These are phyloP conservation scores for Aspergillus fructus DNA, from an alignment of 2,329 filamentous ascomycete genomes.

Conservation along the genomic window DNA sequence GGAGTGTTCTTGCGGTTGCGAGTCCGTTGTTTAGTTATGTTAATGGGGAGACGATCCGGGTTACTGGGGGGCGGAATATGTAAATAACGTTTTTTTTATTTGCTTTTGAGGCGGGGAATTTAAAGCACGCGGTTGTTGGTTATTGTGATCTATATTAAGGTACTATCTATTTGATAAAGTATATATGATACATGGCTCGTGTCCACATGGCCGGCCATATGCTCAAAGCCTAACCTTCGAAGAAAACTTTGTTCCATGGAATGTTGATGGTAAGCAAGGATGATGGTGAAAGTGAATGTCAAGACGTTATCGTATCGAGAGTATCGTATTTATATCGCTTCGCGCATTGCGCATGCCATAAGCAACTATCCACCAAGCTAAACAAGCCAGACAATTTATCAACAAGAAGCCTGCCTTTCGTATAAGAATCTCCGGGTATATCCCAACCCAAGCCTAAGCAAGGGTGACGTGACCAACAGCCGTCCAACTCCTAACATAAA, in stretches of 20 bases:
- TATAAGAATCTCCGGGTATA: slow-evolving; percentile 1
- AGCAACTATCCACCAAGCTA: background rate
- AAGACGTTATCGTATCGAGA: background rate
- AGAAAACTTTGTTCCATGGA: no score
- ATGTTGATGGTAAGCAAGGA: no score
- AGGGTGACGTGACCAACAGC: background rate
- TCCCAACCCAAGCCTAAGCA: background rate
- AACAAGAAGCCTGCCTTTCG: background rate
- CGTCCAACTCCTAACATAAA: slow-evolving; percentile 9
- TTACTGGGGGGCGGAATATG: slow-evolving; percentile 72
- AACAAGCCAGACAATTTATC: slow-evolving; percentile 1
- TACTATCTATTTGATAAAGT: background rate
- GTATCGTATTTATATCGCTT: background rate
- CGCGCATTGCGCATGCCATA: background rate
- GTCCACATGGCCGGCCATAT: background rate
- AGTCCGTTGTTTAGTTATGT: slow-evolving; percentile 85
- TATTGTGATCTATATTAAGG: background rate
- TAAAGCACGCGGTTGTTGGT: background rate
- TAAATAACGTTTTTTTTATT: slow-evolving; percentile 30
- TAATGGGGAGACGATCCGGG: slow-evolving; percentile 80
- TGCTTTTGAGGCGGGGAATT: no score
- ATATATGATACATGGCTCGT: background rate
- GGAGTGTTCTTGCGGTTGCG: slow-evolving; percentile 72
- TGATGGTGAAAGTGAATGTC: background rate
- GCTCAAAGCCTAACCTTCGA: background rate